Evolutionary conservation across 1,139 yeast species (phyloP).

Genomic region (Dujonia santamariae): DNA sequence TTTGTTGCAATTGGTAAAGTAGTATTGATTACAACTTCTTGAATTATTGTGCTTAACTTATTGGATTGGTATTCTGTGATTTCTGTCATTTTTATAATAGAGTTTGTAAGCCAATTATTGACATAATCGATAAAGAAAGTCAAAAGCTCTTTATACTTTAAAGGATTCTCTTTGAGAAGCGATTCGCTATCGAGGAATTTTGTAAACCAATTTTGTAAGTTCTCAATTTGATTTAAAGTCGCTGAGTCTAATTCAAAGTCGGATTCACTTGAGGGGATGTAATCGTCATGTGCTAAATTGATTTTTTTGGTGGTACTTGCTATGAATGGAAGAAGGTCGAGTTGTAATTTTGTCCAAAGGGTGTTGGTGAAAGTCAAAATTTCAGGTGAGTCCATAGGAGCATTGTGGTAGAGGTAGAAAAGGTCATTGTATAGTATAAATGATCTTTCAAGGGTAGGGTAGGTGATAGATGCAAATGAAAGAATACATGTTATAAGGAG

Average conservation of each 20-base stretch:
- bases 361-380: conserved; percentile 1
- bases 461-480: conserved; percentile 30
- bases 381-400: not conserved
- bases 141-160: conserved; percentile 26
- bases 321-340: conserved; percentile 5
- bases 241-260: conserved; percentile 21
- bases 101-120: conserved; percentile 27
- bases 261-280: conserved; percentile 10
- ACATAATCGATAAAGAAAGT: conserved; percentile 27
- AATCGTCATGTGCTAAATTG: conserved; percentile 15
- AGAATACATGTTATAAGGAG: conserved; percentile 20
- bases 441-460: conserved; percentile 31
- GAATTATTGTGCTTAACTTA: conserved; percentile 27
- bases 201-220: conserved; percentile 25
- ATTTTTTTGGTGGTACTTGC: conserved; percentile 8
- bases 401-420: conserved; percentile 19
- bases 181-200: conserved; percentile 19
- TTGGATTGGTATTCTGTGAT: conserved; percentile 37
- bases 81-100: conserved; percentile 27
- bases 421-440: conserved; percentile 38
- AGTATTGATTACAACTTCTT: conserved; percentile 12
- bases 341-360: conserved; percentile 6
- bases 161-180: conserved; percentile 24
- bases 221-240: conserved; percentile 19
- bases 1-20: conserved; percentile 16